Evolutionary conservation across 805 yeast genomes (phyloP).

Genomic region (Spathaspora arborariae): DNA sequence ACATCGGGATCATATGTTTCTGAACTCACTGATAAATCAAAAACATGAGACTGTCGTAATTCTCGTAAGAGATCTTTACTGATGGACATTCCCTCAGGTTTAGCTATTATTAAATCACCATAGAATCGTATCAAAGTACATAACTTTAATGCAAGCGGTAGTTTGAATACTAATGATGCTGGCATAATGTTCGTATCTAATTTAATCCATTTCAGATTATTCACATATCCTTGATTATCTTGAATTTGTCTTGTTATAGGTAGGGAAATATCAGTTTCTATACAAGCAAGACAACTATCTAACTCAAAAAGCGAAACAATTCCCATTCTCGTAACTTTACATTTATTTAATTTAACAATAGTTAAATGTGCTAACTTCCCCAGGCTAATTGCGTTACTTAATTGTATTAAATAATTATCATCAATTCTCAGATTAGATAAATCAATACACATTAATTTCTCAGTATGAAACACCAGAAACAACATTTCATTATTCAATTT

Average conservation of each 20-base stretch:
- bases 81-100: neutral
- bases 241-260: neutral
- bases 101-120: neutral
- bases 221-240: conserved; percentile 7
- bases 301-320: conserved; percentile 10
- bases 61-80: neutral
- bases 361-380: conserved; percentile 15
- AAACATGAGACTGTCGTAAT: neutral
- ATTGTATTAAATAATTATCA: conserved; percentile 26
- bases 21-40: neutral
- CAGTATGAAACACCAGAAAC: conserved; percentile 22
- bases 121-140: conserved; percentile 8
- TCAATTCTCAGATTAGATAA: conserved; percentile 27
- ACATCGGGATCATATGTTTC: neutral
- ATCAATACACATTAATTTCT: conserved; percentile 25
- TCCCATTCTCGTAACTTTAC: conserved; percentile 15
- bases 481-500: conserved; percentile 18
- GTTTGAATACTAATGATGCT: conserved; percentile 12
- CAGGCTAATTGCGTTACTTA: conserved; percentile 12
- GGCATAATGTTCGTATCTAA: conserved; percentile 10
- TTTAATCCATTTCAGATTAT: conserved; percentile 22
- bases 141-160: conserved; percentile 24
- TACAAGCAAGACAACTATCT: neutral
- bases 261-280: conserved; percentile 6
- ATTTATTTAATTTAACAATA: conserved; percentile 20